Conservation (phyloP, 129 eudicot genomes). For the Tagetes patula region DNA sequence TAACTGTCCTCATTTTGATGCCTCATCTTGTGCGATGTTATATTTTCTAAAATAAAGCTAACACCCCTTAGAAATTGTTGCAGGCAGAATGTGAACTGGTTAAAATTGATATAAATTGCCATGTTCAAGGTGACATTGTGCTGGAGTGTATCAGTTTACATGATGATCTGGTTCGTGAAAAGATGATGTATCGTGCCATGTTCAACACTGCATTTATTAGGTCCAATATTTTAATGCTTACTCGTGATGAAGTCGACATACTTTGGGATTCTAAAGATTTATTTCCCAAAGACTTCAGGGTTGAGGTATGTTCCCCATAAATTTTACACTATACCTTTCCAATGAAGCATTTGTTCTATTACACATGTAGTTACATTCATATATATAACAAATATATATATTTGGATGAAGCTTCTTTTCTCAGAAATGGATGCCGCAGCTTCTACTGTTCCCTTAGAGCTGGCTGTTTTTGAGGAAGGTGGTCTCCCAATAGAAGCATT, state of each 20-base stretch:
- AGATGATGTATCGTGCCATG: constrained; percentile 82
- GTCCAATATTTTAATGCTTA: constrained; percentile 88
- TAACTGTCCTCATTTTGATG: not conserved
- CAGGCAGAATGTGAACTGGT: constrained; percentile 85
- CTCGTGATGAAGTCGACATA: constrained; percentile 81
- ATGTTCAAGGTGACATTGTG: constrained; percentile 87
- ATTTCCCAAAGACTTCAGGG: constrained; percentile 79
- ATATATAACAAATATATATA: constrained; percentile 17
- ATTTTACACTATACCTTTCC: constrained; percentile 16
- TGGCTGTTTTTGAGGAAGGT: constrained; percentile 71
- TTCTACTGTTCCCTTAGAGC: constrained; percentile 53
- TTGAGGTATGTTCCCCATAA: constrained; percentile 54
- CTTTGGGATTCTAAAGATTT: constrained; percentile 80
- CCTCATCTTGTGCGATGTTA: constrained; percentile 1
- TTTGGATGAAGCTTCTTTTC: constrained; percentile 81
- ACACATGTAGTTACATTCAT: not conserved
- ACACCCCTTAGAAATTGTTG: constrained; percentile 19
- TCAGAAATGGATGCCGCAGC: constrained; percentile 78
- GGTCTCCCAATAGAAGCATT: constrained; percentile 97
- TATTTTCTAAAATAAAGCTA: not conserved
- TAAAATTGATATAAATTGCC: constrained; percentile 85
- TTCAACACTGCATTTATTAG: constrained; percentile 92
- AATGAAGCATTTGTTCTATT: not conserved
- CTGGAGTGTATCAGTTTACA: constrained; percentile 73
- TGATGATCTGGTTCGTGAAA: constrained; percentile 66